Evolutionary conservation across 441 rosid species (phyloP).

Genomic region (Hypseocharis bilobata): DNA sequence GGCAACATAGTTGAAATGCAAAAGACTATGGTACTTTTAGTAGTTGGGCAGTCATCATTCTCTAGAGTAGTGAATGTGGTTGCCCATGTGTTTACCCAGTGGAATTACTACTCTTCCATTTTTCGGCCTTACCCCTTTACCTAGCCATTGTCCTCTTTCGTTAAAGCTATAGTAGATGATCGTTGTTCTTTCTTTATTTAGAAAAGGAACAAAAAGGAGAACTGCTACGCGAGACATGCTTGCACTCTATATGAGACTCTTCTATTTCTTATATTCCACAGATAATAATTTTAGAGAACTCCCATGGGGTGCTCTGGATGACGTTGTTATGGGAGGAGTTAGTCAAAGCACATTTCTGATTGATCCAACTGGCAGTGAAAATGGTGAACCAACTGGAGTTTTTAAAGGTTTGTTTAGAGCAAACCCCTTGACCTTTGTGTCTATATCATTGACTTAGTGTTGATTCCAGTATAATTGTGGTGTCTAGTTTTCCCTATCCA

Average conservation of each 20-base stretch:
- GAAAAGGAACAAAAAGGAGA: no score
- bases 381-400: slow-evolving; percentile 55
- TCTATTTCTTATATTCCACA: slow-evolving; percentile 14
- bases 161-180: no score
- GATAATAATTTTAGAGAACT: slow-evolving; percentile 58
- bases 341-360: slow-evolving; percentile 64
- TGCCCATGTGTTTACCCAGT: no score
- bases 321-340: slow-evolving; percentile 92
- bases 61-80: no score
- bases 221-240: no score
- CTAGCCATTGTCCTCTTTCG: neutral
- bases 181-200: no score
- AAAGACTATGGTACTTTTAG: no score
- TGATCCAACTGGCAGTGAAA: slow-evolving; percentile 58
- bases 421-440: slow-evolving; percentile 1
- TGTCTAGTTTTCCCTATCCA: neutral
- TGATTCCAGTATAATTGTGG: neutral
- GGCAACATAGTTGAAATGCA: no score
- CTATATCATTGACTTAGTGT: neutral
- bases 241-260: no score
- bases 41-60: no score
- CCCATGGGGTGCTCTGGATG: slow-evolving; percentile 89
- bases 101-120: no score
- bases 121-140: neutral
- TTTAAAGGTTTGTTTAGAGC: slow-evolving; percentile 51